Evolutionary conservation across 768 basidiomycete genomes (phyloP), one percentile per base, ranked within the genome.

Genomic region (Steccherinum ochraceum): DNA sequence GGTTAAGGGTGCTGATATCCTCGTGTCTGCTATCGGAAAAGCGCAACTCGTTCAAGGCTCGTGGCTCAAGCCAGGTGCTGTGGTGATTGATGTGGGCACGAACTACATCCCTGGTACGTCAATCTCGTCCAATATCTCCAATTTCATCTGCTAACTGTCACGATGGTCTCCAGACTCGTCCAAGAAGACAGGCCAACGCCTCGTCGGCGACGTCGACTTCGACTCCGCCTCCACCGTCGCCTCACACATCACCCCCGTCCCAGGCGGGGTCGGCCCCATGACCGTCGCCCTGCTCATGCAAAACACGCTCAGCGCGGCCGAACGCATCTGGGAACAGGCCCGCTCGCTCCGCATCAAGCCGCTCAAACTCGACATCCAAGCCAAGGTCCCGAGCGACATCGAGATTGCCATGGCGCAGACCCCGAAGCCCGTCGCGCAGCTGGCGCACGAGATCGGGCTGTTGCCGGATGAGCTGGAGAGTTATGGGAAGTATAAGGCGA

Each of bases 191-290:
- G 96, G 96, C 35, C 87, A 93, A 62, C 87, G 95, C 52, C 79
- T 99, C 7, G 93, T 98, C 51, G 96, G 96, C 35, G 96, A 99
- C 68, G 94, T 98, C 46, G 84, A 96, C 55, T 98, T 81, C 62
- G 74, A 75, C 5, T 75, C 86, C 4, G 94, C 91, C n/a, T 70
- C 79, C 21, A 62, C 72, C 42, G 81, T 86, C 52, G 95, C 96
- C 1, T 89, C 90, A 1, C 72, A 86, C 69, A 96, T 99, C 61
- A 99, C 96, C 0, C 96, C 96, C 19, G 96, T 99, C 21, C 96
- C 96, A 0, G 96, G 96, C 67, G 96, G 96, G 51, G 96, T 99
- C 48, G 96, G 96, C 12, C 96, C 96, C n/a, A 96, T 98, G 94
- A 99, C 96, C 12, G 96, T 99, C 52, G 96, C 96, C 19, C 78